Percentiles rank a stretch among this genome's conserved stretches.
Evolutionary conservation across 2,329 filamentous ascomycete species (phyloP).

Genomic region (Parascedosporium putredinis): DNA sequence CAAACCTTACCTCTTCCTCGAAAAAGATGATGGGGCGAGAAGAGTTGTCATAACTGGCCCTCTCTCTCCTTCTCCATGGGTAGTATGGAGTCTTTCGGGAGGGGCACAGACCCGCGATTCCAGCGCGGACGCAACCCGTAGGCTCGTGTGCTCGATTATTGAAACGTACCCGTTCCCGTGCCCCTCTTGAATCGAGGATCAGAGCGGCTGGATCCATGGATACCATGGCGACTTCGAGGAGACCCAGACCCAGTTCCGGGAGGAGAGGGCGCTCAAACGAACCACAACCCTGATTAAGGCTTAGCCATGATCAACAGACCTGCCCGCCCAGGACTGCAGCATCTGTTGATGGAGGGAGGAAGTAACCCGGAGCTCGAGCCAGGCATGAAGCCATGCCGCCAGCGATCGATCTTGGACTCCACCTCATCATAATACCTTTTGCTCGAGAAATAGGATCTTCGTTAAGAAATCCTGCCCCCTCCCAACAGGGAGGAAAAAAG

Average conservation of each 20-base stretch:
- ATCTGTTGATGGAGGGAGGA: neutral
- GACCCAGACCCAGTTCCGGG: too few species aligned
- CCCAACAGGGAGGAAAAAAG: too few species aligned
- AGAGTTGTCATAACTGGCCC: too few species aligned
- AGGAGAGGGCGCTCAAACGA: neutral
- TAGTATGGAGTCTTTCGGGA: neutral
- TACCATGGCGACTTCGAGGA: too few species aligned
- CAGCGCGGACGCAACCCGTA: neutral
- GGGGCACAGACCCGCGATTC: slow-evolving; percentile 1
- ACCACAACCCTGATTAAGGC: too few species aligned
- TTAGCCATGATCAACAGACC: too few species aligned
- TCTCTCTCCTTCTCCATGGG: neutral
- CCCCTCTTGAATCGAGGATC: neutral
- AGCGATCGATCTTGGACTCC: neutral
- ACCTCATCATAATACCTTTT: too few species aligned
- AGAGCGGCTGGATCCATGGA: too few species aligned
- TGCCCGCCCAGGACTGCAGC: neutral
- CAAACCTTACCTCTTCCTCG: too few species aligned
- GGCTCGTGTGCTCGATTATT: slow-evolving; percentile 2
- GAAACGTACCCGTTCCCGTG: neutral
- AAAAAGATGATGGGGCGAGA: too few species aligned
- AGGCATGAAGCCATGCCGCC: neutral
- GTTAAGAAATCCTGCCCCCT: too few species aligned
- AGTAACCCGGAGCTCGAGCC: neutral
- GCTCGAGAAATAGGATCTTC: too few species aligned